A percentile compares a stretch with the other conserved stretches of the same genome.
phyloP scores from a whole-genome alignment of 139 green algal species.

The Closterium sp. region DNA sequence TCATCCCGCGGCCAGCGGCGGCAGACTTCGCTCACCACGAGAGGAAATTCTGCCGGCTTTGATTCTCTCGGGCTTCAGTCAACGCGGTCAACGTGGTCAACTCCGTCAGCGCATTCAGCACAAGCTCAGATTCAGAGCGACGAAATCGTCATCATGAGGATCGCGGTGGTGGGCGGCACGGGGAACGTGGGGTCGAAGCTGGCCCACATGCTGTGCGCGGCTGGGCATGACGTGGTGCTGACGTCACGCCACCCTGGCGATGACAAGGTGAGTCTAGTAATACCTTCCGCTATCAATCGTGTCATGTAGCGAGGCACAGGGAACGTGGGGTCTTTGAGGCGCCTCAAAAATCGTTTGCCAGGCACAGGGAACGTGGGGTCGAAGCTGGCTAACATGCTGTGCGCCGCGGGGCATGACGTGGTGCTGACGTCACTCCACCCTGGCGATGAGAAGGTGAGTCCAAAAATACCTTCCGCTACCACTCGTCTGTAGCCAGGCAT shows the following conservation, averaged over 20 bases:
- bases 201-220: neutral
- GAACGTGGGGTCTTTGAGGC: too few species aligned
- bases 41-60: too few species aligned
- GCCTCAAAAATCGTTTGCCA: too few species aligned
- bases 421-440: too few species aligned
- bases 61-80: neutral
- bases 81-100: too few species aligned
- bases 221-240: conserved; percentile 12
- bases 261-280: conserved; percentile 5
- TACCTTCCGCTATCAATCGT: neutral
- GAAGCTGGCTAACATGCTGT: too few species aligned
- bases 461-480: too few species aligned
- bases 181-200: conserved; percentile 15
- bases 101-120: neutral
- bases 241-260: conserved; percentile 3
- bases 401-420: too few species aligned
- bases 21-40: neutral
- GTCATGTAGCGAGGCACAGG: too few species aligned
- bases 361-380: too few species aligned
- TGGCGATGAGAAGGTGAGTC: too few species aligned
- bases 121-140: neutral
- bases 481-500: too few species aligned
- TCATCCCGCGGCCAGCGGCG: neutral
- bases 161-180: conserved; percentile 14
- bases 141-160: neutral